phyloP scores from a whole-genome alignment of 495 filamentous ascomycete genomes.

The Xylaria curta region DNA sequence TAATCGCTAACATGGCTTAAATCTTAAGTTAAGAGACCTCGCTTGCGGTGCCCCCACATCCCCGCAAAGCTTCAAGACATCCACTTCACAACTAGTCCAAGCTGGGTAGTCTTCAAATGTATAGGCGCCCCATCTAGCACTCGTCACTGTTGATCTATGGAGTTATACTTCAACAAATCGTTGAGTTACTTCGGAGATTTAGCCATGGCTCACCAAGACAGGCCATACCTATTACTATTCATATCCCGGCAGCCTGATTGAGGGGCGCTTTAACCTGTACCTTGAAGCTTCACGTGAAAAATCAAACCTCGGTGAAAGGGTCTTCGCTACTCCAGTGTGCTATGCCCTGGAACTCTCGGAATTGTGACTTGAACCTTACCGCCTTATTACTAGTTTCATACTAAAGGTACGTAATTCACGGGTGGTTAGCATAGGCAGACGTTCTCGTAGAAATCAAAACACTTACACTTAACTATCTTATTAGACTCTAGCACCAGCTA shows the following conservation, averaged over 20 bases:
- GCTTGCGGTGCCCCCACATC: background rate
- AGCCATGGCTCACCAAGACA: background rate
- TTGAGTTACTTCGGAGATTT: background rate
- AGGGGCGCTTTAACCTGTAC: background rate
- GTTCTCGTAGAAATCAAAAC: background rate
- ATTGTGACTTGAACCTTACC: background rate
- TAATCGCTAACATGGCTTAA: background rate
- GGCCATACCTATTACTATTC: background rate
- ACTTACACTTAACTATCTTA: background rate
- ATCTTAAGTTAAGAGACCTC: background rate
- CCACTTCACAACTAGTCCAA: background rate
- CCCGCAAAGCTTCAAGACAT: conserved; percentile 13
- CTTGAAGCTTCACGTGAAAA: background rate
- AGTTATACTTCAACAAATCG: background rate
- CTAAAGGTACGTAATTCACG: background rate
- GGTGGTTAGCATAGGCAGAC: too few species aligned
- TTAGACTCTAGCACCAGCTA: background rate
- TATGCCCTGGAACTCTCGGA: background rate
- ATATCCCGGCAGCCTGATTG: background rate
- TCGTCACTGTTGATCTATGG: background rate
- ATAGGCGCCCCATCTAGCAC: background rate
- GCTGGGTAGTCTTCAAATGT: background rate
- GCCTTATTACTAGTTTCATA: background rate
- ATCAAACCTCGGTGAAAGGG: background rate
- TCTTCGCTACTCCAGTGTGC: background rate